Percentiles rank a stretch among this genome's conserved stretches.
Conservation (phyloP, 331 rosid genomes). For the Acacia pycnantha region DNA sequence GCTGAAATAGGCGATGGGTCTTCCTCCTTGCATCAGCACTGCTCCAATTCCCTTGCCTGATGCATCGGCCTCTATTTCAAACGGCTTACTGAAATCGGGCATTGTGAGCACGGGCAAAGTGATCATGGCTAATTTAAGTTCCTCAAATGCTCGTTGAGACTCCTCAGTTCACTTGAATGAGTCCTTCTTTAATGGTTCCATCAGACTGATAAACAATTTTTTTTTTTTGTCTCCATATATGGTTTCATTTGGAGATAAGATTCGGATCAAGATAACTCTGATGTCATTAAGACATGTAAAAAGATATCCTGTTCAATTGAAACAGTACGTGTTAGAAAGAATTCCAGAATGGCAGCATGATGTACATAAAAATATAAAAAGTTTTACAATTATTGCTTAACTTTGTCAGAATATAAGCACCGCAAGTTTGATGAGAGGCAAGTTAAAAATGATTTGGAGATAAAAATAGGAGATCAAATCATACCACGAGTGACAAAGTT, state of each 20-base stretch:
- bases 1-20: too few species aligned
- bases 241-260: slow-evolving; percentile 46
- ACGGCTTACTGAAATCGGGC: too few species aligned
- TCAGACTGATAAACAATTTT: too few species aligned
- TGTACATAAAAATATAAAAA: slow-evolving; percentile 2
- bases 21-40: too few species aligned
- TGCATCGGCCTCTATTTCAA: too few species aligned
- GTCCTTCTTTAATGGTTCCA: too few species aligned
- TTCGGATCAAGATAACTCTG: slow-evolving; percentile 46
- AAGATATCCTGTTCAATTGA: slow-evolving; percentile 64
- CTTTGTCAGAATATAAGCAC: background rate
- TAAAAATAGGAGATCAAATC: background rate
- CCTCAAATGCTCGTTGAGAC: too few species aligned
- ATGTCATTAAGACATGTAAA: slow-evolving; percentile 71
- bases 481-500: background rate
- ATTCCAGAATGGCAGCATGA: slow-evolving; percentile 20
- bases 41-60: too few species aligned
- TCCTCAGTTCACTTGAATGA: too few species aligned
- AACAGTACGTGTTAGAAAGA: slow-evolving; percentile 22
- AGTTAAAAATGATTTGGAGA: background rate
- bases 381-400: too few species aligned
- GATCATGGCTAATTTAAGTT: too few species aligned
- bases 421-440: background rate
- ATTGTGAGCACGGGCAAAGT: too few species aligned
- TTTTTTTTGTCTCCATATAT: slow-evolving; percentile 42